phyloP scores from a whole-genome alignment of 75 land plant genomes.

The Picea sitchensis region DNA sequence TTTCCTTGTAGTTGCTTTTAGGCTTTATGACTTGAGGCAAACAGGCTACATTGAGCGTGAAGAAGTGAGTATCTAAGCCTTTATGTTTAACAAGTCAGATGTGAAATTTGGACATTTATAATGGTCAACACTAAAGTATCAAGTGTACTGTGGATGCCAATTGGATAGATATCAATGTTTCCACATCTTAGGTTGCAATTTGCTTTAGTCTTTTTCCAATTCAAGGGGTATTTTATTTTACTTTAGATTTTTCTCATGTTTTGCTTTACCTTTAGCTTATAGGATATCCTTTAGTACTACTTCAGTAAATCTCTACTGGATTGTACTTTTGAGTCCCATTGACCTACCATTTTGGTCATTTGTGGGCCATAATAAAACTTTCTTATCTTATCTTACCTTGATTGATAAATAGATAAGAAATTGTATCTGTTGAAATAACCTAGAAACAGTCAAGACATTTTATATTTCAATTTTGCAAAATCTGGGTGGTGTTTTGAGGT shows the following conservation, averaged over 20 bases:
- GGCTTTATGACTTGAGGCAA: constrained; percentile 47
- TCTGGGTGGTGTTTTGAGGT: background rate
- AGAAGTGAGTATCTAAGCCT: constrained; percentile 27
- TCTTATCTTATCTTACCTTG: background rate
- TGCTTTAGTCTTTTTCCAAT: background rate
- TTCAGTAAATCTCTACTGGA: too few species aligned
- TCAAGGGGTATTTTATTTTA: too few species aligned
- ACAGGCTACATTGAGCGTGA: constrained; percentile 67
- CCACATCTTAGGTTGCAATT: background rate
- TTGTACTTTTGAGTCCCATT: too few species aligned
- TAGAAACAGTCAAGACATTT: background rate
- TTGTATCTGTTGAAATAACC: background rate
- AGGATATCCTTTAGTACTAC: too few species aligned
- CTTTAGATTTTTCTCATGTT: too few species aligned
- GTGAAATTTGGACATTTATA: background rate
- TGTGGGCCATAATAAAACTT: too few species aligned
- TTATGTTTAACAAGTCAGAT: background rate
- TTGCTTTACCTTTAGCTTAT: too few species aligned
- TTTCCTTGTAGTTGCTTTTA: constrained; percentile 54
- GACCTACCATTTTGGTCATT: too few species aligned
- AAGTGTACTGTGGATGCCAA: background rate
- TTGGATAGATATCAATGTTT: background rate
- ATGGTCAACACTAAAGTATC: background rate
- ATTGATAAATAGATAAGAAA: background rate
- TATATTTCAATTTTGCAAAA: background rate